A percentile compares a stretch with the other conserved stretches of the same genome.
phyloP scores from a whole-genome alignment of 169 alveolate species.

The Plasmodium sp. region DNA sequence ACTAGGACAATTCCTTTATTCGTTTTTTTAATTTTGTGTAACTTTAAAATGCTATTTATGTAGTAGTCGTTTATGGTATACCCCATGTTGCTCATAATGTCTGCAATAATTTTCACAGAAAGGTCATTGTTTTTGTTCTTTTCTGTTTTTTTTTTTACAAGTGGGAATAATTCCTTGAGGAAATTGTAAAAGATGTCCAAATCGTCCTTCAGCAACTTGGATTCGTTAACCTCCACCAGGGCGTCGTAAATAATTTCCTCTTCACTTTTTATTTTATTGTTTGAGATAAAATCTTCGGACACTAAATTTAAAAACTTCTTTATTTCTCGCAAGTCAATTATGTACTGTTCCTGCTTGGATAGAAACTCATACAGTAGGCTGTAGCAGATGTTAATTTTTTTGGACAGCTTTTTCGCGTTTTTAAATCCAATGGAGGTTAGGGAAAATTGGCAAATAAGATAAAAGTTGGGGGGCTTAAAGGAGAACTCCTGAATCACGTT shows the following conservation, averaged over 20 bases:
- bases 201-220: constrained; percentile 63
- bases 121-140: constrained; percentile 46
- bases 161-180: constrained; percentile 59
- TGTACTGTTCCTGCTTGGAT: constrained; percentile 96
- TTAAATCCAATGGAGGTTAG: constrained; percentile 96
- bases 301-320: constrained; percentile 92
- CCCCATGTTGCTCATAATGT: constrained; percentile 69
- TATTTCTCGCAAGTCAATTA: constrained; percentile 97
- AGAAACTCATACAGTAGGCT: constrained; percentile 93
- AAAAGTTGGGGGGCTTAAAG: constrained; percentile 93
- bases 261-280: constrained; percentile 47
- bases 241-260: constrained; percentile 73
- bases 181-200: constrained; percentile 64
- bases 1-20: constrained; percentile 71
- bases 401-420: constrained; percentile 93
- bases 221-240: constrained; percentile 59
- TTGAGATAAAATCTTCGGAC: constrained; percentile 44
- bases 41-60: constrained; percentile 57
- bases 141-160: constrained; percentile 25
- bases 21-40: constrained; percentile 70
- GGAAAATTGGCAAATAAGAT: constrained; percentile 92
- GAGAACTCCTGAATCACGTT: constrained; percentile 94
- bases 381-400: constrained; percentile 94
- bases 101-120: constrained; percentile 37
- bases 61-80: constrained; percentile 69